These are phyloP conservation scores for Penicillium sp. DNA, from an alignment of 2,329 filamentous ascomycete genomes.

Conservation along the genomic window DNA sequence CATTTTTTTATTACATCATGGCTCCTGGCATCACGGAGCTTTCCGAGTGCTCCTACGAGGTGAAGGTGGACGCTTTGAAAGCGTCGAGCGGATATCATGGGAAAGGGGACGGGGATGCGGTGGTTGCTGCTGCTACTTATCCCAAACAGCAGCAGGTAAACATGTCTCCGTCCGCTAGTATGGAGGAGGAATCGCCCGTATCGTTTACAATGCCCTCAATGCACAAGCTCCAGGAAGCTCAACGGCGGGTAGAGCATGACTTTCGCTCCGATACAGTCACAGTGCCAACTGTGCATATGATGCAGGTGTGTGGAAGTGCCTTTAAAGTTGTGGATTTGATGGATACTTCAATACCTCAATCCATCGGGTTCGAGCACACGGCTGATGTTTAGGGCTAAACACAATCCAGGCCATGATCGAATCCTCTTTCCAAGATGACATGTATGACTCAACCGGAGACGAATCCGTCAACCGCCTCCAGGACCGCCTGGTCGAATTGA, in stretches of 20 bases:
- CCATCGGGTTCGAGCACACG: neutral
- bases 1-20: conserved; percentile 4
- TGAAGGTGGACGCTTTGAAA: conserved; percentile 8
- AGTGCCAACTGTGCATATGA: conserved; percentile 24
- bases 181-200: neutral
- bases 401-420: conserved; percentile 24
- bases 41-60: neutral
- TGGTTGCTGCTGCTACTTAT: neutral
- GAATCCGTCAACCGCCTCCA: conserved; percentile 26
- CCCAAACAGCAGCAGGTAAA: neutral
- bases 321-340: neutral
- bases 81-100: neutral
- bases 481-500: conserved; percentile 26
- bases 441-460: conserved; percentile 31
- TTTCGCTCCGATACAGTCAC: conserved; percentile 28
- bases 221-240: conserved; percentile 13
- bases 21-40: conserved; percentile 13
- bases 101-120: neutral
- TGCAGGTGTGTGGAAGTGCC: conserved; percentile 20
- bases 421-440: conserved; percentile 32
- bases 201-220: conserved; percentile 9
- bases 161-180: neutral
- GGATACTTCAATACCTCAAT: neutral
- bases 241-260: conserved; percentile 18
- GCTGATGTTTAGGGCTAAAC: conserved; percentile 8